Evolutionary conservation across 352 stramenopile genomes (phyloP), one percentile per base, ranked within the genome.

Genomic region (Plasmopara viticola): DNA sequence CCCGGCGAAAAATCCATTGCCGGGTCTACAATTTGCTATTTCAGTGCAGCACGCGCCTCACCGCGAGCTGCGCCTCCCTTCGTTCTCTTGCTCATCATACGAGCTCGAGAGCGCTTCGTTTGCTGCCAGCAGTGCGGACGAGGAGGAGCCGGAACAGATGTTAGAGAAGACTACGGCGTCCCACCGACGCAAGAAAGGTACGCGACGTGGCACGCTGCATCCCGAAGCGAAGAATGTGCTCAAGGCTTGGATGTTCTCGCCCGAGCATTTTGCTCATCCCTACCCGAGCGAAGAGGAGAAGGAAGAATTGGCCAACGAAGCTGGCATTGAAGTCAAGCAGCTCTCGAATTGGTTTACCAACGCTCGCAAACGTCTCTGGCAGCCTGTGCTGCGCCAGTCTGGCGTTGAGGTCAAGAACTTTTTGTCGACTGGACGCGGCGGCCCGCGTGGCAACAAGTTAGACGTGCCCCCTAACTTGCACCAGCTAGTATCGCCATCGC

Each of bases 311-410:
- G 84, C 80, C 1, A 63, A 62, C 0, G 81, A 91, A 43, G 81
- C 84, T 15, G 84, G 84, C 12, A 94, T 94, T 30, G 81, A 94
- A 56, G 78, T 94, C 43, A 94, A 94, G 53, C 84, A 94, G 72
- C 71, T 94, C 44, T 92, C 84, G 20, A 94, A 94, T 66, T 94
- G 84, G 84, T 94, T 94, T 53, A 94, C 84, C 14, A 94, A 94
- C 49, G 84, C 84, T n/a, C 78, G 84, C 29, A 94, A 94, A 58
- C 77, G 84, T 2, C 66, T 94, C 10, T 94, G 84, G 84, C 81
- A 94, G 55, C 84, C 84, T 8, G 81, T 94, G 57, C 58, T 94
- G 44, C 77, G 84, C 2, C 84, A 94, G 51, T 90, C 78, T 12
- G 84, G 84, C 14, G 84, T 94, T n/a, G 84, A 94, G 60, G 84